phyloP scores from a whole-genome alignment of 2,329 filamentous ascomycete species.

The Alternaria brassicae region DNA sequence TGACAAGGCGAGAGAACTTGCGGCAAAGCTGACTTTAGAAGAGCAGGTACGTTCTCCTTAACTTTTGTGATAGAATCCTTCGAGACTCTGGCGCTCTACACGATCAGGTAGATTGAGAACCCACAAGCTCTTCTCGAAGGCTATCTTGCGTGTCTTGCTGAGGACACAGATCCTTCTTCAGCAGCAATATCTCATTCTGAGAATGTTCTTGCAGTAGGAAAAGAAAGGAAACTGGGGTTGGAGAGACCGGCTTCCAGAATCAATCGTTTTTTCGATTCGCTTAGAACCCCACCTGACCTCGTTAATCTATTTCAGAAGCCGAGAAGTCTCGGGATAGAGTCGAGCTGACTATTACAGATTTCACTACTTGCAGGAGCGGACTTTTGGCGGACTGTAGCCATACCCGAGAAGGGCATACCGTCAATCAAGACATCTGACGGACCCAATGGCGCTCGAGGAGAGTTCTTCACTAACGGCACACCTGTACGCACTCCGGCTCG shows the following conservation, averaged over 20 bases:
- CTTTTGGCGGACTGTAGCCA: slow-evolving; percentile 72
- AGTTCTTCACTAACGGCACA: slow-evolving; percentile 67
- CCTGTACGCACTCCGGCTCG: slow-evolving; percentile 43
- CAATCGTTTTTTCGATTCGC: slow-evolving; percentile 5
- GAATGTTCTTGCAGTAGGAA: not conserved
- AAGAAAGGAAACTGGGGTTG: not conserved
- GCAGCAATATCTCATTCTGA: not conserved
- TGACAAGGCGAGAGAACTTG: slow-evolving; percentile 45
- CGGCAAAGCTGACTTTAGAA: slow-evolving; percentile 47
- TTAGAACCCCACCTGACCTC: slow-evolving; percentile 13
- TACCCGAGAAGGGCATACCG: slow-evolving; percentile 67
- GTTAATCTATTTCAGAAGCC: slow-evolving; percentile 17
- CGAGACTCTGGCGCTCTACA: not conserved
- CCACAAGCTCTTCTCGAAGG: not conserved
- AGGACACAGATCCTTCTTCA: not conserved
- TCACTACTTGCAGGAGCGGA: slow-evolving; percentile 62
- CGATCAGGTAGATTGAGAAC: not conserved
- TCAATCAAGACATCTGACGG: slow-evolving; percentile 72
- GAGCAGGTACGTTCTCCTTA: slow-evolving; percentile 46
- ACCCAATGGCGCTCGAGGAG: slow-evolving; percentile 73
- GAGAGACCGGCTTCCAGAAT: slow-evolving; percentile 4
- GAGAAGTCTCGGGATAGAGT: slow-evolving; percentile 8
- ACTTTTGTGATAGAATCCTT: slow-evolving; percentile 13
- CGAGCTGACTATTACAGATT: slow-evolving; percentile 43
- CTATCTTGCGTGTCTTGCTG: not conserved